A percentile compares a stretch with the other conserved stretches of the same genome.
Evolutionary conservation across 257 asterid species (phyloP).

Genomic region (Capsicum rhomboideum): DNA sequence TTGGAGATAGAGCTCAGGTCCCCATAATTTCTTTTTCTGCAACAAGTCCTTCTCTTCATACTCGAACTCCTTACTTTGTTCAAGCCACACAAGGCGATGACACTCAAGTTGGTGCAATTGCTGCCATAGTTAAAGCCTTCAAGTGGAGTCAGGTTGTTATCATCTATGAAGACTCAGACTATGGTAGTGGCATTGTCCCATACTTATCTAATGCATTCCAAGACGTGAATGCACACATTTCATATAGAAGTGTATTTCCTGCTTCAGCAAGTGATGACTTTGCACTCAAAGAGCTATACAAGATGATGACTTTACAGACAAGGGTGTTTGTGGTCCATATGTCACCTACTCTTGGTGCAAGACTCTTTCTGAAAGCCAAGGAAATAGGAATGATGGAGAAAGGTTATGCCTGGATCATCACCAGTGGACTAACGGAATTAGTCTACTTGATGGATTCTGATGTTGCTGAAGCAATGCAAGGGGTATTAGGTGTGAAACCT

Average conservation of each 20-base stretch:
- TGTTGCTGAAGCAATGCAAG: conserved; percentile 32
- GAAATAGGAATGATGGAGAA: conserved; percentile 36
- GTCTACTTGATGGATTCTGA: conserved; percentile 9
- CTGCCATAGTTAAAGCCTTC: conserved; percentile 28
- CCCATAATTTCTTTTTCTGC: conserved; percentile 21
- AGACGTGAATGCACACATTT: conserved; percentile 23
- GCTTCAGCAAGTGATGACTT: conserved; percentile 25
- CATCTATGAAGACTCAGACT: conserved; percentile 33
- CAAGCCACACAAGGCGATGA: conserved; percentile 13
- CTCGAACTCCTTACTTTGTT: conserved; percentile 8
- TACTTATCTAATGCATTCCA: conserved; percentile 31
- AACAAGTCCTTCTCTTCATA: conserved; percentile 14
- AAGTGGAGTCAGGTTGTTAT: conserved; percentile 33
- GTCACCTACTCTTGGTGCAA: conserved; percentile 11
- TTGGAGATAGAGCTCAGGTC: conserved; percentile 9
- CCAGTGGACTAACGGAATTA: conserved; percentile 20
- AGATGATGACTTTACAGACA: conserved; percentile 37
- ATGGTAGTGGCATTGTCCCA: conserved; percentile 37
- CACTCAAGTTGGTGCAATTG: conserved; percentile 37
- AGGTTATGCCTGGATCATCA: conserved; percentile 41
- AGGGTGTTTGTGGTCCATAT: conserved; percentile 35
- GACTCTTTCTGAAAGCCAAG: conserved; percentile 18
- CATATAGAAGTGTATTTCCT: conserved; percentile 32
- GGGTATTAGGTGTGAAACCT: conserved; percentile 43
- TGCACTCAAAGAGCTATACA: conserved; percentile 22